These are phyloP conservation scores for Theileria annulata DNA, from an alignment of 169 alveolate genomes.

Conservation along the genomic window DNA sequence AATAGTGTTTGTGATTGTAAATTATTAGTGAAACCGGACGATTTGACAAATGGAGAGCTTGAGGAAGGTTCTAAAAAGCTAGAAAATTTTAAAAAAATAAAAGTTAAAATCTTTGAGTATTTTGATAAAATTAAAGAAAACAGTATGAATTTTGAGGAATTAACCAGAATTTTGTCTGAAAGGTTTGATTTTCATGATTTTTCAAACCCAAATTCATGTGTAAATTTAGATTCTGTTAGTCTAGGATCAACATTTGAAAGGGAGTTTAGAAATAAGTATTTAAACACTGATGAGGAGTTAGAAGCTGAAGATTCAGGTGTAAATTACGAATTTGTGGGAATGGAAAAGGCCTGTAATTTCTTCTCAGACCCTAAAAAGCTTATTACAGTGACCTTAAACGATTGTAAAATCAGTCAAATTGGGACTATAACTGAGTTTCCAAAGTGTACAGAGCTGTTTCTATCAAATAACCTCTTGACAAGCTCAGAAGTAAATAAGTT, in stretches of 20 bases:
- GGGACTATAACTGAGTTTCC: slow-evolving; percentile 43
- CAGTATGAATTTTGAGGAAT: not conserved
- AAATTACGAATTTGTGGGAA: slow-evolving; percentile 52
- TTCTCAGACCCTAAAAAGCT: slow-evolving; percentile 33
- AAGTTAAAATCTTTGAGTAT: not conserved
- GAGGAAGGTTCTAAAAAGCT: not conserved
- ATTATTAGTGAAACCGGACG: slow-evolving; percentile 4
- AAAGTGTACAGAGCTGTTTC: slow-evolving; percentile 24
- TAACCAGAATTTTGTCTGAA: not conserved
- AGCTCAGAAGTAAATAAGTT: slow-evolving; percentile 1
- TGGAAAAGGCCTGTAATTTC: slow-evolving; percentile 28
- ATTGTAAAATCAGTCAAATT: slow-evolving; percentile 15
- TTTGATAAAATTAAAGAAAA: not conserved
- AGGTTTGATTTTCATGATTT: not conserved
- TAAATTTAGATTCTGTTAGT: not conserved
- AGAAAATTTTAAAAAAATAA: not conserved
- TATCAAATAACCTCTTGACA: slow-evolving; percentile 24
- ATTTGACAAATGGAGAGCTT: slow-evolving; percentile 1
- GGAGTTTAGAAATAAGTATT: slow-evolving; percentile 13
- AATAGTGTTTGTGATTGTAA: not conserved
- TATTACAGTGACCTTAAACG: slow-evolving; percentile 25
- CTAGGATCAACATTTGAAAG: slow-evolving; percentile 1
- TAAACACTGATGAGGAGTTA: not conserved
- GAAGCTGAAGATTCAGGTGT: not conserved
- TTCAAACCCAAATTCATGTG: not conserved